Evolutionary conservation across 805 yeast genomes (phyloP).

Genomic region (Scheffersomyces coipomensis): DNA sequence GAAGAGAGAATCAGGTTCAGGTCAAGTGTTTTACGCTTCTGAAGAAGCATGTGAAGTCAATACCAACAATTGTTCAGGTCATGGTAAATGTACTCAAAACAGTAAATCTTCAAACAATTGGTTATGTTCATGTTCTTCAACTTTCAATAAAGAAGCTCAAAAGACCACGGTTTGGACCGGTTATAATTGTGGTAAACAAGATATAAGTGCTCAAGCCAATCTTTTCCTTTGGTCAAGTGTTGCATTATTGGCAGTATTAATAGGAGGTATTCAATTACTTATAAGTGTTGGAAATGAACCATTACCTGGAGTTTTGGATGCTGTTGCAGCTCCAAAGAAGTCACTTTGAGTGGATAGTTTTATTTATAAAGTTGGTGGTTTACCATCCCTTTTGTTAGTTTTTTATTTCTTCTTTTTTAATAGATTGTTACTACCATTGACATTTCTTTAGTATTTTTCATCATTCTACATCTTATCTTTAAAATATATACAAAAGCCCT

Average conservation of each 20-base stretch:
- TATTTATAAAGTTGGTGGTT: background rate
- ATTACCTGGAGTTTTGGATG: slow-evolving; percentile 67
- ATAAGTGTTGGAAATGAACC: slow-evolving; percentile 55
- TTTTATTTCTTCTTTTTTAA: too few relatives aligned
- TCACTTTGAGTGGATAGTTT: slow-evolving; percentile 6
- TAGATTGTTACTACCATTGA: too few relatives aligned
- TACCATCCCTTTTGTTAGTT: too few relatives aligned
- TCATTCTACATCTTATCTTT: too few relatives aligned
- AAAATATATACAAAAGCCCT: too few relatives aligned
- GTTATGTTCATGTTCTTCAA: slow-evolving; percentile 50
- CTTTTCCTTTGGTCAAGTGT: slow-evolving; percentile 67
- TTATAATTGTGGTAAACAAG: slow-evolving; percentile 62
- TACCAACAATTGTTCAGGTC: slow-evolving; percentile 51
- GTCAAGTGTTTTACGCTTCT: slow-evolving; percentile 32
- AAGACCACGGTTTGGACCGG: slow-evolving; percentile 58
- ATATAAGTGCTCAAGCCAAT: slow-evolving; percentile 64
- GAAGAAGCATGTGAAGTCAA: slow-evolving; percentile 47
- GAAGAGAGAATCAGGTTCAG: slow-evolving; percentile 3
- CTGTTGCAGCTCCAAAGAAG: slow-evolving; percentile 50
- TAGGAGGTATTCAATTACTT: slow-evolving; percentile 54
- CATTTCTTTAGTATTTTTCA: too few relatives aligned
- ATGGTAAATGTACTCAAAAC: slow-evolving; percentile 47
- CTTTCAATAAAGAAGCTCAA: slow-evolving; percentile 37
- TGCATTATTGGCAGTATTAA: slow-evolving; percentile 44
- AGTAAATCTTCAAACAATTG: slow-evolving; percentile 35